Conservation (phyloP, 768 basidiomycete species). For the Mrakia hoshinonis region DNA sequence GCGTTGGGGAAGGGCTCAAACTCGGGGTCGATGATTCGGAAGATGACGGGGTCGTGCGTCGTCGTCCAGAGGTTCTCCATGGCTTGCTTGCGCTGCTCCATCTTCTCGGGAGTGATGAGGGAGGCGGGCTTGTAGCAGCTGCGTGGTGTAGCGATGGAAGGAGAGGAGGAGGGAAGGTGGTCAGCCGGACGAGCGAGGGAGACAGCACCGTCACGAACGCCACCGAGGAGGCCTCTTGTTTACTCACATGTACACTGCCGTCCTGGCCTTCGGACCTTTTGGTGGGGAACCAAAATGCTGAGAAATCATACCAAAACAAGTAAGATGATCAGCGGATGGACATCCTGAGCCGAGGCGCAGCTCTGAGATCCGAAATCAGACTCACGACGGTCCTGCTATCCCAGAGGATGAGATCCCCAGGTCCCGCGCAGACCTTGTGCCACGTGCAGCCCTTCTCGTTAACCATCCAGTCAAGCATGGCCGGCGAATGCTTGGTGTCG, state of each 20-base stretch:
- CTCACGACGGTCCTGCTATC: slow-evolving; percentile 28
- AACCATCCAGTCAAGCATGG: slow-evolving; percentile 40
- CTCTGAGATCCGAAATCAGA: not conserved
- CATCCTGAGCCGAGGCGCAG: no score
- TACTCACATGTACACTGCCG: slow-evolving; percentile 35
- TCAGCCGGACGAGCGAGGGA: not conserved
- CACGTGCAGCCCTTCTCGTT: slow-evolving; percentile 40
- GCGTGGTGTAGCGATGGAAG: not conserved
- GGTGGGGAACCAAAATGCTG: slow-evolving; percentile 30
- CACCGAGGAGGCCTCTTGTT: no score
- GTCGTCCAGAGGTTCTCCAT: slow-evolving; percentile 15
- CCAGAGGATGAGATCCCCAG: slow-evolving; percentile 40
- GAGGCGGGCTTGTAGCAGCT: slow-evolving; percentile 26
- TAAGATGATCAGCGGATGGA: not conserved
- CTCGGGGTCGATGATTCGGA: slow-evolving; percentile 13
- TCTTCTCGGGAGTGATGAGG: slow-evolving; percentile 12
- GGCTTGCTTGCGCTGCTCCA: not conserved
- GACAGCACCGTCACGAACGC: not conserved
- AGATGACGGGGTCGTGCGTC: slow-evolving; percentile 23
- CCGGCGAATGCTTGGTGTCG: slow-evolving; percentile 31
- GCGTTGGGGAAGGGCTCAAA: slow-evolving; percentile 4
- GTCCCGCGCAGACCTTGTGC: slow-evolving; percentile 38
- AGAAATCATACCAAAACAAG: no score
- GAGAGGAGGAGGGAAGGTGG: not conserved
- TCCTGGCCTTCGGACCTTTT: slow-evolving; percentile 30